Percentiles rank a stretch among this genome's conserved stretches.
These are phyloP conservation scores for Nidula microcarpa DNA, from an alignment of 768 basidiomycete species.

Conservation along the genomic window DNA sequence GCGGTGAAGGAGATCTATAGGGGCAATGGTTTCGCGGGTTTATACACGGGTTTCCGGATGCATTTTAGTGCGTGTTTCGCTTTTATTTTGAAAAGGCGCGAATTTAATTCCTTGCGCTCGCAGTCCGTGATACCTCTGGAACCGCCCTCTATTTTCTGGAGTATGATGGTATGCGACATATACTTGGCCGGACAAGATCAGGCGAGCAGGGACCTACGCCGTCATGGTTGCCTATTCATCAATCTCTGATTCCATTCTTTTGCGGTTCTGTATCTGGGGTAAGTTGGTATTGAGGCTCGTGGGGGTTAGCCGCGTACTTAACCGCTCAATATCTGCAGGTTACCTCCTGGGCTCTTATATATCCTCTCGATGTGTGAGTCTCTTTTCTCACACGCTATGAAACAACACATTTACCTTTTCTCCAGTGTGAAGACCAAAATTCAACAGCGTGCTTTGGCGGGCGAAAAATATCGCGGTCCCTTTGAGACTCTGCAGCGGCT, in stretches of 20 bases:
- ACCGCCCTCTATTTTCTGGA: slow-evolving; percentile 93
- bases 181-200: slow-evolving; percentile 72
- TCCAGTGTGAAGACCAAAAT: slow-evolving; percentile 88
- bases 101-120: slow-evolving; percentile 2
- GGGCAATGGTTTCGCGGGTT: slow-evolving; percentile 56
- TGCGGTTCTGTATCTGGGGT: slow-evolving; percentile 92
- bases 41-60: slow-evolving; percentile 84
- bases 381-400: background rate
- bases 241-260: slow-evolving; percentile 81
- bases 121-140: slow-evolving; percentile 86
- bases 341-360: slow-evolving; percentile 86
- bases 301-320: slow-evolving; percentile 23
- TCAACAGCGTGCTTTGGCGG: slow-evolving; percentile 89
- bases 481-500: slow-evolving; percentile 75
- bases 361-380: slow-evolving; percentile 88
- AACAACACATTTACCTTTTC: background rate
- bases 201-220: slow-evolving; percentile 83
- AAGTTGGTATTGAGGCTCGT: slow-evolving; percentile 22
- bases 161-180: slow-evolving; percentile 88
- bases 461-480: slow-evolving; percentile 66
- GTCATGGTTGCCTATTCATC: slow-evolving; percentile 80
- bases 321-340: slow-evolving; percentile 29
- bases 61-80: slow-evolving; percentile 62
- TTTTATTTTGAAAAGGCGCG: slow-evolving; percentile 1
- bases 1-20: slow-evolving; percentile 80